Base-by-base conservation (phyloP, 2,329 filamentous ascomycete species). In the Harringtonia lauricola region DNA sequence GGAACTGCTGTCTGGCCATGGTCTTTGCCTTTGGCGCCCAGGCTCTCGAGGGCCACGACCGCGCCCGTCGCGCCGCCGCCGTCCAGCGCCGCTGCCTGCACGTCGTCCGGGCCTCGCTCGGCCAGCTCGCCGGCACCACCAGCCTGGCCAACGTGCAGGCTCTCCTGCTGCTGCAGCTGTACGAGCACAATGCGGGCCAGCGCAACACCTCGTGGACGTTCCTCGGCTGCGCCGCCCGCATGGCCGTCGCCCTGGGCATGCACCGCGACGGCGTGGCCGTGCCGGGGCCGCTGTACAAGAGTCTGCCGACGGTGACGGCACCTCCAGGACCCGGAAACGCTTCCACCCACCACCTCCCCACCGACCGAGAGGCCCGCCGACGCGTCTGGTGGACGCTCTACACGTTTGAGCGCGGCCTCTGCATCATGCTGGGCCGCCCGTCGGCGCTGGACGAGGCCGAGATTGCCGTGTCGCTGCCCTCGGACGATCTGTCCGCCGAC, bases 131-230 rank as follows among this genome's bases (percentile, higher is more conserved):
- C 5, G 49, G 46, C 34, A 49, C 43, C 14, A 49, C 64, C 4
- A 65, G 59, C 51, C 52, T 66, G 26, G 54, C 55, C 40, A 61
- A 64, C 1, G 59, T 68, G 10, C 64, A 67, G 52, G 61, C 64
- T 4, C 53, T 68, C 36, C 52, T 67, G 52, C 58, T 68, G 10
- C 60, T 62, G 8, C 60, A 64, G 10, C 50, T 66, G 6, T 64
- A 67, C 46, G 61, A 67, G 24, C 64, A 68, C 54, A 67, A 67
- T 49, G 65, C 64, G 2, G 65, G 64, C 50, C 63, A 64, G 47
- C 59, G 64, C 30, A 64, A 67, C 39, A 47, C 49, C 5, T 50
- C 53, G 50, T 67, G 64, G 65, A 67, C 64, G 40, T 54, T 67
- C 41, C 64, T 64, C 0, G 65, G 64, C 12, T 61, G 63, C 8